Conservation (phyloP, 768 basidiomycete species). For the Psilocybe cubensis region DNA sequence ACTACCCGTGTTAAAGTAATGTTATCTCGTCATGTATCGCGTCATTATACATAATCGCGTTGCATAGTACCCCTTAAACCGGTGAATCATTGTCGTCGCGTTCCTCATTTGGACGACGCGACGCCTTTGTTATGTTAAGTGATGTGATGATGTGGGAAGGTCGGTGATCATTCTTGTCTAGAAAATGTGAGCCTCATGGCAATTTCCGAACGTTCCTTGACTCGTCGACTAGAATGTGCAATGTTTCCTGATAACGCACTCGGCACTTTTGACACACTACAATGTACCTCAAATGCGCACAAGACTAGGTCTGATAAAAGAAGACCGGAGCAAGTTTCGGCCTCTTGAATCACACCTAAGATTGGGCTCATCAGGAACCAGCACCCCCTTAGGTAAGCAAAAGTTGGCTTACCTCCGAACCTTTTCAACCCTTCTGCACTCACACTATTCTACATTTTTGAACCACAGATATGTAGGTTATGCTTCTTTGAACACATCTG, state of each 20-base stretch:
- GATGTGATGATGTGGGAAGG: neutral
- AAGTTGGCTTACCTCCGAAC: no score
- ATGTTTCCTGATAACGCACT: neutral
- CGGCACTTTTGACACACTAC: neutral
- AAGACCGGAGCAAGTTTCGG: neutral
- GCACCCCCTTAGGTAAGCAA: no score
- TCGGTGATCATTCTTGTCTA: neutral
- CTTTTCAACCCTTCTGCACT: no score
- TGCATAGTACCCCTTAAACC: neutral
- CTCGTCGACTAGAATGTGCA: neutral
- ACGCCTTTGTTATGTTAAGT: constrained; percentile 3
- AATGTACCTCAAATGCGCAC: neutral
- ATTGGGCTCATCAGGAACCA: no score
- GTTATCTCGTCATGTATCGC: neutral
- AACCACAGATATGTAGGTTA: no score
- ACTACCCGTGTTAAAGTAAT: neutral
- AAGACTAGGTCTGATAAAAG: neutral
- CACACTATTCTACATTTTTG: no score
- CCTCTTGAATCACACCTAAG: neutral
- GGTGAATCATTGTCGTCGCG: neutral
- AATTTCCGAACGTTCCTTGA: constrained; percentile 14
- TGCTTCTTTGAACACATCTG: no score
- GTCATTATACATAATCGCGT: neutral
- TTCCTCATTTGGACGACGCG: neutral
- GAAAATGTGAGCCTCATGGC: constrained; percentile 13